Conservation (phyloP, 495 filamentous ascomycete genomes). For the Articulospora tetracladia region DNA sequence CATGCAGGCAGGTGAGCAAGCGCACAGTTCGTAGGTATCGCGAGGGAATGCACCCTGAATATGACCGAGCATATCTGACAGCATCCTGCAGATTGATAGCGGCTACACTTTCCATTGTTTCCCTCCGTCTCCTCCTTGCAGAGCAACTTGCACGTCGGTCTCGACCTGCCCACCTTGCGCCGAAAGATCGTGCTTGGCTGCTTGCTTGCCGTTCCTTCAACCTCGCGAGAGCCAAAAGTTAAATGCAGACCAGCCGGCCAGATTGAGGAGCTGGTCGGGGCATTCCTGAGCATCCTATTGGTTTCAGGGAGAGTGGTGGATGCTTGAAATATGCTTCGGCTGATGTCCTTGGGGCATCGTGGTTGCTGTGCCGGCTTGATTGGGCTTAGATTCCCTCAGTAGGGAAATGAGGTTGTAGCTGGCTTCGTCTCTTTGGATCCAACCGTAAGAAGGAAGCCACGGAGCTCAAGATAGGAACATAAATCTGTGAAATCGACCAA, state of each 20-base stretch:
- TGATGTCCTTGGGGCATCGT: not conserved
- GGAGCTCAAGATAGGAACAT: no score
- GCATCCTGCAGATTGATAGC: not conserved
- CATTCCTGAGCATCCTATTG: slow-evolving; percentile 5
- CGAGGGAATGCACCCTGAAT: no score
- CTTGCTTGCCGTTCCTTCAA: not conserved
- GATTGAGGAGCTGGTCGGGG: not conserved
- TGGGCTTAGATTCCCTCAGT: not conserved
- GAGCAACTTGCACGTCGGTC: no score
- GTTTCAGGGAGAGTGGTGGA: not conserved
- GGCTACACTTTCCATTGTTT: no score
- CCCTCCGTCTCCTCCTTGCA: no score
- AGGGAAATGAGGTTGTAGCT: not conserved
- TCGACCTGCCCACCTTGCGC: no score
- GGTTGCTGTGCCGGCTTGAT: not conserved
- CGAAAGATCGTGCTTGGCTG: not conserved
- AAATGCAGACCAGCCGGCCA: not conserved
- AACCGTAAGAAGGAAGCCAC: not conserved
- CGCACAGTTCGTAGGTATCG: no score
- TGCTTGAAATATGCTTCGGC: not conserved
- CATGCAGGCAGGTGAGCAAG: no score
- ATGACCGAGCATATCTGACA: not conserved
- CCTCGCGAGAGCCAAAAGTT: not conserved
- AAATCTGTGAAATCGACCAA: no score
- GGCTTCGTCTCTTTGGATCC: not conserved